Conservation (phyloP, 1,284 basidiomycete genomes). For the Malassezia psittaci region DNA sequence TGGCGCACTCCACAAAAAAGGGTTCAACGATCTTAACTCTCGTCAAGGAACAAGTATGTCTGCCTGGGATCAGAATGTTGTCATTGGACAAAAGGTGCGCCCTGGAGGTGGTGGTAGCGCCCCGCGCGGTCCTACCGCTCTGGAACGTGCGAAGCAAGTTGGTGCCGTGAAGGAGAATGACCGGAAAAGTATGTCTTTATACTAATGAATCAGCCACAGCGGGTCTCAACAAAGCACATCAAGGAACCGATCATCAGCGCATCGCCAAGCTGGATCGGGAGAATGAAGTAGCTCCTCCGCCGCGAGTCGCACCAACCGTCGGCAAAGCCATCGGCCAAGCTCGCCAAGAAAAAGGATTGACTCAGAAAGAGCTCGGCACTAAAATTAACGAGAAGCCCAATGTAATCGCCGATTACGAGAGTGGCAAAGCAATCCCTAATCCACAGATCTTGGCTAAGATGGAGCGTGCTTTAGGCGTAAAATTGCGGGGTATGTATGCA, state of each 20-base stretch:
- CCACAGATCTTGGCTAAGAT: constrained; percentile 82
- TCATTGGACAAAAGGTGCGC: constrained; percentile 66
- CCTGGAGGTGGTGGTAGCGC: constrained; percentile 55
- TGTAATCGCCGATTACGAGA: constrained; percentile 77
- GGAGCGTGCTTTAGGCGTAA: constrained; percentile 78
- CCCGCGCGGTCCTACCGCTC: constrained; percentile 51
- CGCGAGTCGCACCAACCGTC: constrained; percentile 68
- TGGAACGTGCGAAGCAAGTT: constrained; percentile 48
- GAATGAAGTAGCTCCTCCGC: constrained; percentile 88
- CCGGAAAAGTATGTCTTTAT: constrained; percentile 46
- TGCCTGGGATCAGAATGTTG: constrained; percentile 48
- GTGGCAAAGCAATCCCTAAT: constrained; percentile 73
- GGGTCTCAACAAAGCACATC: constrained; percentile 40
- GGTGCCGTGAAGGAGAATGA: constrained; percentile 51
- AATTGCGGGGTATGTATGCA: constrained; percentile 63
- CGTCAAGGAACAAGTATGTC: constrained; percentile 7
- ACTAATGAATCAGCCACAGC: constrained; percentile 19
- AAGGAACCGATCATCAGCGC: constrained; percentile 40
- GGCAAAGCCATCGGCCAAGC: constrained; percentile 78
- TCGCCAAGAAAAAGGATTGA: constrained; percentile 64
- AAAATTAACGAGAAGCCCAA: constrained; percentile 84
- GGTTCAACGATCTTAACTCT: background rate
- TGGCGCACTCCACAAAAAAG: too few species aligned
- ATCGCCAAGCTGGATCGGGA: constrained; percentile 45
- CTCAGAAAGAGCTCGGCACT: constrained; percentile 89